Evolutionary conservation across 768 basidiomycete species (phyloP), one percentile per base, ranked within the genome.

Genomic region (Plicaturopsis crispa): DNA sequence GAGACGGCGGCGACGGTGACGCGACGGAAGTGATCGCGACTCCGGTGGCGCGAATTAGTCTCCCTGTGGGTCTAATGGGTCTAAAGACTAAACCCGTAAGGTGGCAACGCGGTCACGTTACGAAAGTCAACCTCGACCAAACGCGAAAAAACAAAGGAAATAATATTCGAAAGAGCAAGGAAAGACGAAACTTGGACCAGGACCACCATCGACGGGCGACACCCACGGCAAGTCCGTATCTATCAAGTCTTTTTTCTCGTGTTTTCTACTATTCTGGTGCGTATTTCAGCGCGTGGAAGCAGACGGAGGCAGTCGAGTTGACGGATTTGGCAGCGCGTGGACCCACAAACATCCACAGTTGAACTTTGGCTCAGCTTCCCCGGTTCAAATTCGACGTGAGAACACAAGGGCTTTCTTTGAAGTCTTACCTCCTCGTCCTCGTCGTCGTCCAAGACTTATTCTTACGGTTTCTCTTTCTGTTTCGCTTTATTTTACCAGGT

Each of bases 271-370:
- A 13, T 32, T 12, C 11, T 19, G 14, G 21, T 16, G n/a, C 16
- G 19, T n/a, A n/a, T n/a, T n/a, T n/a, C n/a, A 7, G 13, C 6
- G 35, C 23, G 31, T 30, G 34, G 38, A 32, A 32, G 39, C 17
- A 37, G 26, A 32, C 4, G 31, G 41, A 24, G 34, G 36, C 28
- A 14, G 49, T 35, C 24, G 18, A 8, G 8, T 28, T 14, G 43
- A 43, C 43, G 50, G n/a, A n/a, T n/a, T n/a, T n/a, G n/a, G n/a
- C n/a, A n/a, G n/a, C n/a, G 48, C 46, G 56, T 59, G 76, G 75
- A 77, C 74, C 70, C 65, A 75, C 71, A 74, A 48, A 42, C 53
- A 63, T 64, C 66, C 62, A 68, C 63, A 72, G 62, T 54, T 50
- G 52, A 51, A 11, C 14, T 55, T 52, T 60, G 59, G 59, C 60